A percentile compares a stretch with the other conserved stretches of the same genome.
Evolutionary conservation across 306 rosid species (phyloP).

Genomic region (Pyrus pyrifolia): DNA sequence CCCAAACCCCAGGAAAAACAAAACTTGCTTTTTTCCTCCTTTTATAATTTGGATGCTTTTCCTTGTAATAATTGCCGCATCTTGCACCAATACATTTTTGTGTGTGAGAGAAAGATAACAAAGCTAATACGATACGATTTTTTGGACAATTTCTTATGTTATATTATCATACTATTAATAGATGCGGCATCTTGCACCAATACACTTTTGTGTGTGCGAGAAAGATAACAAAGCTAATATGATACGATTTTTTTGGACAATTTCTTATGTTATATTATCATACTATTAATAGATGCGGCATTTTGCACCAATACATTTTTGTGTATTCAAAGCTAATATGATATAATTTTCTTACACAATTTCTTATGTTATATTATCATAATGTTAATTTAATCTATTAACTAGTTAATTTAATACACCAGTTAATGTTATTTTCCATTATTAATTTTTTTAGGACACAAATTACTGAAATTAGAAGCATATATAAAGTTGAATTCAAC

Average conservation of each 20-base stretch:
- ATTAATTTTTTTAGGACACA: background rate
- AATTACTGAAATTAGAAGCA: background rate
- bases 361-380: no score
- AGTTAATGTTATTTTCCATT: background rate
- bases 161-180: no score
- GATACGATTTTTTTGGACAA: no score
- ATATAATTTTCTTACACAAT: no score
- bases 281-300: background rate
- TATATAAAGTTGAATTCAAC: background rate
- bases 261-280: no score
- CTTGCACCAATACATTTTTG: background rate
- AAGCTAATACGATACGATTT: no score
- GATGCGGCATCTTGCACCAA: no score
- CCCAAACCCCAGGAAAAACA: background rate
- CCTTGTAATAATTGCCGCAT: background rate
- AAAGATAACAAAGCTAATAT: background rate
- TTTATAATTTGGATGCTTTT: background rate
- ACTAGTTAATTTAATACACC: background rate
- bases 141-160: no score
- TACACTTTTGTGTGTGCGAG: background rate
- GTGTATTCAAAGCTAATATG: background rate
- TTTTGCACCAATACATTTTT: background rate
- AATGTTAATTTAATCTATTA: no score
- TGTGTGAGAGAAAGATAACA: no score
- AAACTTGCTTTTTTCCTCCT: background rate